Conservation (phyloP, 2,329 filamentous ascomycete species). For the Paecilomyces fulvus region DNA sequence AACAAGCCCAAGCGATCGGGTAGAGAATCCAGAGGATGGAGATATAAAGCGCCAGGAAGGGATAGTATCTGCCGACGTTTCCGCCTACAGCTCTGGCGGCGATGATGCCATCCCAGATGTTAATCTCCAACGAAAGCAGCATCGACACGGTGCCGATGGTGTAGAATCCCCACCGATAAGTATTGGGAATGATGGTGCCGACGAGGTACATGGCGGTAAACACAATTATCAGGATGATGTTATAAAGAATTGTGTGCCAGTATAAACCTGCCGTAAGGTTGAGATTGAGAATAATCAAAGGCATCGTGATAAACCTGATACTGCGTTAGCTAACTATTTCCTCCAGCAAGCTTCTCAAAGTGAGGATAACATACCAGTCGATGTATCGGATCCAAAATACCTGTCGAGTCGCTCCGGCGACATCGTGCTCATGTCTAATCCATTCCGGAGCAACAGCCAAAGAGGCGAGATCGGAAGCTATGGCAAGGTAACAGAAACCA, state of each 20-base stretch:
- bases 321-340: background rate
- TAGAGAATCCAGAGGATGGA: background rate
- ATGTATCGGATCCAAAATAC: constrained; percentile 62
- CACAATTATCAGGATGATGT: constrained; percentile 44
- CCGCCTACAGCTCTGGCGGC: background rate
- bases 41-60: background rate
- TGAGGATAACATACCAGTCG: constrained; percentile 57
- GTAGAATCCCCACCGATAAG: background rate
- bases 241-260: constrained; percentile 55
- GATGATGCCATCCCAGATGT: background rate
- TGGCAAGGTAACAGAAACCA: background rate
- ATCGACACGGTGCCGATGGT: background rate
- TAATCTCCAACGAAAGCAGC: background rate
- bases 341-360: constrained; percentile 39
- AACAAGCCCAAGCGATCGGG: background rate
- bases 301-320: background rate
- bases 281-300: constrained; percentile 22
- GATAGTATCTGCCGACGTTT: background rate
- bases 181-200: background rate
- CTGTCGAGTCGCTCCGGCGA: constrained; percentile 47
- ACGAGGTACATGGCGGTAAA: constrained; percentile 41
- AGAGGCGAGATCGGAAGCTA: background rate
- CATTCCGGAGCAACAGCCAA: background rate
- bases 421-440: constrained; percentile 26
- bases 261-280: constrained; percentile 58